A percentile compares a stretch with the other conserved stretches of the same genome.
These are phyloP conservation scores for Elsinoe fawcettii DNA, from an alignment of 2,329 filamentous ascomycete genomes.

Conservation along the genomic window DNA sequence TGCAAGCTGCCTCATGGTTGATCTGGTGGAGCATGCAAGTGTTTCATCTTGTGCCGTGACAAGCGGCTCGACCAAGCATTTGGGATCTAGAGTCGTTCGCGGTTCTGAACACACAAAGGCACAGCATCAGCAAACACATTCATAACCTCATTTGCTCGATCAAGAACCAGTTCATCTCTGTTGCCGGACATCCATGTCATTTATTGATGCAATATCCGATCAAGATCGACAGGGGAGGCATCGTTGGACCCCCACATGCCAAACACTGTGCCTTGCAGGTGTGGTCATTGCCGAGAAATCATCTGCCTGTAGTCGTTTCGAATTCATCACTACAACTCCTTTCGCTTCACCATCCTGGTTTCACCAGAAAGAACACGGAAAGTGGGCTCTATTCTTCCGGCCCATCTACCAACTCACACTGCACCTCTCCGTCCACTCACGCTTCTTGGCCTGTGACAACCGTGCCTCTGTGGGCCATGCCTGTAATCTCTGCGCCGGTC, in stretches of 20 bases:
- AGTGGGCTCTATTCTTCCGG: conserved; percentile 11
- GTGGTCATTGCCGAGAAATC: conserved; percentile 3
- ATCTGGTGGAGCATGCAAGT: background rate
- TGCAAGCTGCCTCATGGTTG: background rate
- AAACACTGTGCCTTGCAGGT: conserved; percentile 4
- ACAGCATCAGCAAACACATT: too few relatives aligned
- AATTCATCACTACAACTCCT: background rate
- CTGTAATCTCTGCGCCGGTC: background rate
- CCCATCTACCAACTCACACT: background rate
- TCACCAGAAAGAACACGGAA: conserved; percentile 13
- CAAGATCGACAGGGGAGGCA: conserved; percentile 10
- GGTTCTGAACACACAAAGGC: too few relatives aligned
- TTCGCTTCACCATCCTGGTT: conserved; percentile 5
- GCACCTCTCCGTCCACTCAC: conserved; percentile 2
- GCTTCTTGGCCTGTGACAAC: background rate
- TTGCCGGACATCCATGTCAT: background rate
- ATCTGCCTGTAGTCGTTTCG: conserved; percentile 7
- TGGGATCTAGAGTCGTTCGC: background rate
- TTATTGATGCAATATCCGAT: background rate
- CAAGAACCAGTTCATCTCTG: background rate
- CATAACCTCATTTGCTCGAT: too few relatives aligned
- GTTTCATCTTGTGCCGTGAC: background rate
- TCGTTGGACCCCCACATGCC: background rate
- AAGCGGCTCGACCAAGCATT: background rate
- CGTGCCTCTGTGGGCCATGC: background rate